Percentiles rank a stretch among this genome's conserved stretches.
Conservation (phyloP, 768 basidiomycete genomes). For the Amylocystis lapponica region DNA sequence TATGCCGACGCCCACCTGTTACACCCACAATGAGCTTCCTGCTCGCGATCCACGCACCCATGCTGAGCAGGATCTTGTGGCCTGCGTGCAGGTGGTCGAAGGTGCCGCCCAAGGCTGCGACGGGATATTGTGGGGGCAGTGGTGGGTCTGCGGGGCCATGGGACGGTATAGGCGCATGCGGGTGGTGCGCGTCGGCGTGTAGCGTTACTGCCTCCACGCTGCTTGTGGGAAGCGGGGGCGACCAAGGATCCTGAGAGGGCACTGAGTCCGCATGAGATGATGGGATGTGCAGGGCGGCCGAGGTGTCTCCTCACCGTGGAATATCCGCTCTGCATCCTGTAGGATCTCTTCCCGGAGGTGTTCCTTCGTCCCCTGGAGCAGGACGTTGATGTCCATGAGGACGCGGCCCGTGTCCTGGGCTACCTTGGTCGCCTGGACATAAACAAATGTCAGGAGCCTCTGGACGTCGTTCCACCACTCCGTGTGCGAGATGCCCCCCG, state of each 20-base stretch:
- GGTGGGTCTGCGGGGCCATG: conserved; percentile 7
- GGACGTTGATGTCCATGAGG: conserved; percentile 72
- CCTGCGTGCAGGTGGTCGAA: conserved; percentile 98
- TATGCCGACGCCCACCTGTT: conserved; percentile 50
- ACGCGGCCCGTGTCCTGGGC: conserved; percentile 64
- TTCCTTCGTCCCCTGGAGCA: conserved; percentile 55
- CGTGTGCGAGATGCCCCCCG: conserved; percentile 31
- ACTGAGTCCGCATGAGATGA: conserved; percentile 1
- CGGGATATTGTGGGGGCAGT: conserved; percentile 40
- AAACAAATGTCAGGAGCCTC: conserved; percentile 72
- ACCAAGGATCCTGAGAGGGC: conserved; percentile 3
- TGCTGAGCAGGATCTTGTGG: conserved; percentile 93
- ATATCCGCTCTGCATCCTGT: conserved; percentile 29
- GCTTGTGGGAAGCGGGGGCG: conserved; percentile 6
- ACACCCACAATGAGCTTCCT: conserved; percentile 87
- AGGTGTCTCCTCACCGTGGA: conserved; percentile 15
- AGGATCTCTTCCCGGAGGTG: conserved; percentile 33
- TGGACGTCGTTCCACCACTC: conserved; percentile 64
- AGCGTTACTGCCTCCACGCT: conserved; percentile 10
- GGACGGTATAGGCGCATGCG: conserved; percentile 2
- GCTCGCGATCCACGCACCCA: conserved; percentile 78
- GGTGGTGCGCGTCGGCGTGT: conserved; percentile 11
- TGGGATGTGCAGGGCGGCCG: conserved; percentile 1
- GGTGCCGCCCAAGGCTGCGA: conserved; percentile 89
- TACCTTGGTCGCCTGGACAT: conserved; percentile 77